A percentile compares a stretch with the other conserved stretches of the same genome.
Evolutionary conservation across 2,329 filamentous ascomycete species (phyloP).

Genomic region (Cordyceps pruinosa): DNA sequence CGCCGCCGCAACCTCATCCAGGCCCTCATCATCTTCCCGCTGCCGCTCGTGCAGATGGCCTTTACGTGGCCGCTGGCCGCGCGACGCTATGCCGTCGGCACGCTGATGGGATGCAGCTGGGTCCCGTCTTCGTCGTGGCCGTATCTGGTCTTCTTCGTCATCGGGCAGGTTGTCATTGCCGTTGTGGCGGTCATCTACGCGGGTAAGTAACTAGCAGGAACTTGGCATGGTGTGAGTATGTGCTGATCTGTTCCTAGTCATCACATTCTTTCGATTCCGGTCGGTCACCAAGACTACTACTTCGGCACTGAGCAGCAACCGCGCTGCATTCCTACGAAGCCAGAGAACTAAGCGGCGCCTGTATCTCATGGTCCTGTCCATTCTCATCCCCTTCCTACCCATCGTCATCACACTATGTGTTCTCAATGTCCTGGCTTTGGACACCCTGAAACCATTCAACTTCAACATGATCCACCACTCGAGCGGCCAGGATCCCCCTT

Average conservation of each 20-base stretch:
- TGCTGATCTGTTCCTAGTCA: constrained; percentile 23
- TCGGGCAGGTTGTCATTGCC: constrained; percentile 38
- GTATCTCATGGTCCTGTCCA: constrained; percentile 48
- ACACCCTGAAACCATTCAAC: constrained; percentile 29
- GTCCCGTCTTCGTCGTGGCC: constrained; percentile 40
- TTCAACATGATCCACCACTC: constrained; percentile 36
- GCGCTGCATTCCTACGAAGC: constrained; percentile 33
- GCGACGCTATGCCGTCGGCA: constrained; percentile 43
- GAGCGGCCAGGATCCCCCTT: constrained; percentile 30
- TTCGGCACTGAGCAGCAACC: constrained; percentile 34
- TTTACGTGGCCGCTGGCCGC: constrained; percentile 41
- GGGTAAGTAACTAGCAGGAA: constrained; percentile 29
- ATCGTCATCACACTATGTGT: constrained; percentile 35
- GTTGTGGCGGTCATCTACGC: constrained; percentile 40
- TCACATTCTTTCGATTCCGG: constrained; percentile 42
- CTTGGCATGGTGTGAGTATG: not conserved
- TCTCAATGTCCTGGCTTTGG: constrained; percentile 32
- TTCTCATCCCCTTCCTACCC: constrained; percentile 46
- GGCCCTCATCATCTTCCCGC: constrained; percentile 47
- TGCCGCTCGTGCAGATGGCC: constrained; percentile 42
- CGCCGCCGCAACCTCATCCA: constrained; percentile 38
- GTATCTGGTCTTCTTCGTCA: constrained; percentile 40
- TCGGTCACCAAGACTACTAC: constrained; percentile 36
- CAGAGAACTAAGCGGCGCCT: constrained; percentile 45
- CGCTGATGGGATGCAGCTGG: constrained; percentile 44